Conservation (phyloP, 2,329 filamentous ascomycete species). For the Alternaria consortialis region DNA sequence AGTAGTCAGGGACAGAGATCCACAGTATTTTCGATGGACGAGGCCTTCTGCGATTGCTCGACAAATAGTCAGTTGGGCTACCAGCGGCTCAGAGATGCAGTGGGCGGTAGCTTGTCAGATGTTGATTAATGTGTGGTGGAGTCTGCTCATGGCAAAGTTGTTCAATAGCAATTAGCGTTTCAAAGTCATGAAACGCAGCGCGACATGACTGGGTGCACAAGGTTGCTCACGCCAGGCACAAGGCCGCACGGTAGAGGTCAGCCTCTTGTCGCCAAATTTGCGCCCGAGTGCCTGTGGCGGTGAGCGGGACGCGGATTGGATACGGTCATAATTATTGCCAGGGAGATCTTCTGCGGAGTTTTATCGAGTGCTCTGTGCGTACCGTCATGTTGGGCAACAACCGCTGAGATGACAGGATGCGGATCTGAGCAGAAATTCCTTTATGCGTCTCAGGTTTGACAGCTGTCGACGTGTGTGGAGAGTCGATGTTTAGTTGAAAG, state of each 20-base stretch:
- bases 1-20: slow-evolving; percentile 18
- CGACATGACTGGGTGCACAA: slow-evolving; percentile 14
- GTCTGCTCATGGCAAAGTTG: not conserved
- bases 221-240: slow-evolving; percentile 2
- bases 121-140: slow-evolving; percentile 18
- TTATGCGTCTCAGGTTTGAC: slow-evolving; percentile 18
- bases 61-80: not conserved
- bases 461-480: slow-evolving; percentile 3
- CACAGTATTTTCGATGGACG: slow-evolving; percentile 10
- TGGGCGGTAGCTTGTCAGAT: slow-evolving; percentile 15
- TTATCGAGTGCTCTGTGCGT: slow-evolving; percentile 33
- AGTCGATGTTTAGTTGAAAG: not conserved
- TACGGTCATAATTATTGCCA: slow-evolving; percentile 29
- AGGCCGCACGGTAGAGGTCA: slow-evolving; percentile 8
- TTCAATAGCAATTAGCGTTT: slow-evolving; percentile 9
- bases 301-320: slow-evolving; percentile 29
- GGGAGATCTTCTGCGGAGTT: slow-evolving; percentile 35
- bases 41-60: not conserved
- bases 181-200: slow-evolving; percentile 20
- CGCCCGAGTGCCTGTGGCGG: slow-evolving; percentile 27
- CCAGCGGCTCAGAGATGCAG: not conserved
- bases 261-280: slow-evolving; percentile 15
- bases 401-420: slow-evolving; percentile 32
- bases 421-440: slow-evolving; percentile 15
- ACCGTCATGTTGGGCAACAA: slow-evolving; percentile 20